A percentile compares a stretch with the other conserved stretches of the same genome.
Conservation (phyloP, 371 early-diverging fungal genomes). For the Batrachochytrium dendrobatidis region DNA sequence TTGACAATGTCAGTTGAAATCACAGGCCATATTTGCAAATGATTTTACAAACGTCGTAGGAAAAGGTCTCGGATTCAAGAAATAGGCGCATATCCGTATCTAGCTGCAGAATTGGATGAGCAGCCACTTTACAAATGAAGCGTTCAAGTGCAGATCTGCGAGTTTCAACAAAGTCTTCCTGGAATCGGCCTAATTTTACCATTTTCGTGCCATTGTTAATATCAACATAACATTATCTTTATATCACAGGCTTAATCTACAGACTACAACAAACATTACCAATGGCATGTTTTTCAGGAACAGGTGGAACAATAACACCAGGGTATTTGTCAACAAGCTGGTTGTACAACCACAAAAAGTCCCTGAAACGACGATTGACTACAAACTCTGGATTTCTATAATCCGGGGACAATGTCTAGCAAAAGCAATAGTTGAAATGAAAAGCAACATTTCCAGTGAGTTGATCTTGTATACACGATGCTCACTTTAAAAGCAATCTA, state of each 20-base stretch:
- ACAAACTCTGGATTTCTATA: constrained; percentile 67
- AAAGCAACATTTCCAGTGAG: not conserved
- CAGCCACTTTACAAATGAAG: constrained; percentile 69
- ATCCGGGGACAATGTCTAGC: constrained; percentile 65
- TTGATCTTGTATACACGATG: not conserved
- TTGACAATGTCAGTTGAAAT: constrained; percentile 15
- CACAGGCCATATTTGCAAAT: not conserved
- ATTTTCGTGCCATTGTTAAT: too few relatives aligned
- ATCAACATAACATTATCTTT: too few relatives aligned
- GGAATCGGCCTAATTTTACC: constrained; percentile 70
- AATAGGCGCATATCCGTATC: constrained; percentile 81
- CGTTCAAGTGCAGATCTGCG: constrained; percentile 76
- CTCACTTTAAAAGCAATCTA: constrained; percentile 18
- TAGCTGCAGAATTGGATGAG: constrained; percentile 76
- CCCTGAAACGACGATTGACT: constrained; percentile 82
- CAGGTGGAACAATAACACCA: constrained; percentile 87
- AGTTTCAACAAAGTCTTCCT: constrained; percentile 90
- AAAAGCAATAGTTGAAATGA: constrained; percentile 2
- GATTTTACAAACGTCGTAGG: constrained; percentile 35
- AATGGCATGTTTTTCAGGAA: constrained; percentile 88
- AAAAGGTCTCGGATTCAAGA: constrained; percentile 81
- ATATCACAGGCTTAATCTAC: too few relatives aligned
- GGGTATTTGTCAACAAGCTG: constrained; percentile 74
- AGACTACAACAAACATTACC: constrained; percentile 28
- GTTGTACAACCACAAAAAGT: constrained; percentile 90